Percentiles rank a stretch among this genome's conserved stretches.
These are phyloP conservation scores for Przewalskia tangutica DNA, from an alignment of 257 asterid species.

Conservation along the genomic window DNA sequence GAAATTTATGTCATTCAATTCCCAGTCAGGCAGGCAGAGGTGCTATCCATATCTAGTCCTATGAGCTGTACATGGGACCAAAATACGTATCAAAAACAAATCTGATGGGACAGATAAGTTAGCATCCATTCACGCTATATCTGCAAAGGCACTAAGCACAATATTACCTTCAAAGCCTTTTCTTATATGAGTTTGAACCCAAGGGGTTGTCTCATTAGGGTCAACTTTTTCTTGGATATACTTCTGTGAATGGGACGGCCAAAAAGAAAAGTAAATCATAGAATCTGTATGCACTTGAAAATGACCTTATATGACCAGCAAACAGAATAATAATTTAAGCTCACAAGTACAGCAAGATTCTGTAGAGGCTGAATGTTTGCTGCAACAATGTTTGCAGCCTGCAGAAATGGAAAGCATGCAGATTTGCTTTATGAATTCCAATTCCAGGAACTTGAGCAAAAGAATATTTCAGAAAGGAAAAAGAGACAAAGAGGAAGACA, in stretches of 20 bases:
- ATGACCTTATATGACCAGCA: neutral
- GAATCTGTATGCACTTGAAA: neutral
- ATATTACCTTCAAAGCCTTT: conserved; percentile 63
- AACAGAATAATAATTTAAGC: conserved; percentile 17
- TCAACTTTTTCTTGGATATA: conserved; percentile 61
- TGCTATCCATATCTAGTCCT: neutral
- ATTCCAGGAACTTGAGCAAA: neutral
- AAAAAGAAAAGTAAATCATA: neutral
- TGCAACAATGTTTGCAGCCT: conserved; percentile 53
- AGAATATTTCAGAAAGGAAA: neutral
- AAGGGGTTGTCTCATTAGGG: conserved; percentile 51
- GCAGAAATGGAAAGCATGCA: conserved; percentile 15
- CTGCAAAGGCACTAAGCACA: neutral
- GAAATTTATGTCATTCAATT: neutral
- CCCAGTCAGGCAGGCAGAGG: neutral
- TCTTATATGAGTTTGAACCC: conserved; percentile 45
- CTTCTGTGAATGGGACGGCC: conserved; percentile 12
- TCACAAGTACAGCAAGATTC: conserved; percentile 41
- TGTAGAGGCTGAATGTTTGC: conserved; percentile 59
- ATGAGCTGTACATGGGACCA: neutral
- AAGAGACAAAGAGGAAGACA: neutral
- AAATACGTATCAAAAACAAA: neutral
- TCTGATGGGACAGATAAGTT: neutral
- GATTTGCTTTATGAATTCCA: neutral
- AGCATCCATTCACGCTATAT: neutral